Evolutionary conservation across 805 yeast genomes (phyloP), one percentile per base, ranked within the genome.

Genomic region (Ogataea corticis): DNA sequence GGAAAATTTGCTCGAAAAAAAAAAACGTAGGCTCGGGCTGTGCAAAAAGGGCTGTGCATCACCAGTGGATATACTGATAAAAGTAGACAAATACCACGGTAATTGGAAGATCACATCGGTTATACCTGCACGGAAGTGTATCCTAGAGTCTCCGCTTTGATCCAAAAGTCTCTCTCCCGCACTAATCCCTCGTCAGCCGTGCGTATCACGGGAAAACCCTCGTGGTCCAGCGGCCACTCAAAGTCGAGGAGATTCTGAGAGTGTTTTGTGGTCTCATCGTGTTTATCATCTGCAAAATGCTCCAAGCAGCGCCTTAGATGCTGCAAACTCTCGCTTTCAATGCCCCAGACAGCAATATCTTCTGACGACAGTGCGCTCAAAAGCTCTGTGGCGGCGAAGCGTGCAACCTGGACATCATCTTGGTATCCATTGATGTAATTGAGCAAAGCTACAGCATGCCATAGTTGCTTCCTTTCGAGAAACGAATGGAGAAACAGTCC

Each of bases 381-480:
- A n/a, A n/a, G n/a, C n/a, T n/a, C n/a, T n/a, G n/a, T n/a, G n/a
- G n/a, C n/a, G n/a, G n/a, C n/a, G n/a, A n/a, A n/a, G n/a, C n/a
- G 25, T 21, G 7, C 9, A 5, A 21, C 5, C 5, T 21, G 7
- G 25, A 9, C 25, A 9, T 21, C 25, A 9, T 21, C 25, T 5
- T 21, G 25, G 25, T 33, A 29, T n/a, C 27, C 31, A 13, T 41
- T 40, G 25, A 47, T 16, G n/a, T 33, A 40, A 32, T 47, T 40
- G 33, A 47, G 15, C 23, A 44, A 31, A 7, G 46, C 51, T 7
- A 47, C 7, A 3, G 42, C 33, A 28, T 41, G 18, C 48, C 48
- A 47, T 3, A 47, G 33, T 29, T 44, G 39, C 16, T 33, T 28
- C 25, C 32, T 23, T 1, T 25, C 35, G 2, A 38, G 29, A 29